Evolutionary conservation across 176 grass and related monocot species (phyloP).

Genomic region (Thalia dealbata): DNA sequence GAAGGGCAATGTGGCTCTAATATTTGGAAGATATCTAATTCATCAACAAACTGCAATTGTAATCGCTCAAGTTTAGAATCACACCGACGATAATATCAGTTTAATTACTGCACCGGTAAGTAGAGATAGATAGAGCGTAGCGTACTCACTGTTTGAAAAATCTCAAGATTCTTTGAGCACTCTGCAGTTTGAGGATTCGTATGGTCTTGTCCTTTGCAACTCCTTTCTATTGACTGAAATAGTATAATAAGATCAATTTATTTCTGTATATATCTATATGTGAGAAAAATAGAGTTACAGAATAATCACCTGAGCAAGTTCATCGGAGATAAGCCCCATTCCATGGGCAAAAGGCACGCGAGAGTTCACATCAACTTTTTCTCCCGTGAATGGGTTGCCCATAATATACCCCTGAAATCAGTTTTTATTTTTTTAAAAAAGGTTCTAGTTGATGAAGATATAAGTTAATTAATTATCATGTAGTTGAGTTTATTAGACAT

Average conservation of each 20-base stretch:
- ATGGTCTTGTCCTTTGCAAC: background rate
- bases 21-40: conserved; percentile 1
- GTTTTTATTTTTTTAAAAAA: too few relatives aligned
- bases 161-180: background rate
- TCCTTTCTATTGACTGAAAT: background rate
- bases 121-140: too few relatives aligned
- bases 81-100: background rate
- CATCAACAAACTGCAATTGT: conserved; percentile 9
- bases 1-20: conserved; percentile 21
- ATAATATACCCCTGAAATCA: conserved; percentile 34
- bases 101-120: background rate
- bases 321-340: conserved; percentile 48
- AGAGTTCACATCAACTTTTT: conserved; percentile 16
- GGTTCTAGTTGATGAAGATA: too few relatives aligned
- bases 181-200: background rate
- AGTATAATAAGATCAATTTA: background rate
- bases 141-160: background rate
- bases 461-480: too few relatives aligned
- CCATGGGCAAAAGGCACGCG: conserved; percentile 29
- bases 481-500: too few relatives aligned
- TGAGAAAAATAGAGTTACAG: too few relatives aligned
- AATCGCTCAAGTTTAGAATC: background rate
- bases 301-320: conserved; percentile 32
- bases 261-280: background rate
- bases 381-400: conserved; percentile 34